Evolutionary conservation across 495 filamentous ascomycete genomes (phyloP).

Genomic region (Neurospora sp.): DNA sequence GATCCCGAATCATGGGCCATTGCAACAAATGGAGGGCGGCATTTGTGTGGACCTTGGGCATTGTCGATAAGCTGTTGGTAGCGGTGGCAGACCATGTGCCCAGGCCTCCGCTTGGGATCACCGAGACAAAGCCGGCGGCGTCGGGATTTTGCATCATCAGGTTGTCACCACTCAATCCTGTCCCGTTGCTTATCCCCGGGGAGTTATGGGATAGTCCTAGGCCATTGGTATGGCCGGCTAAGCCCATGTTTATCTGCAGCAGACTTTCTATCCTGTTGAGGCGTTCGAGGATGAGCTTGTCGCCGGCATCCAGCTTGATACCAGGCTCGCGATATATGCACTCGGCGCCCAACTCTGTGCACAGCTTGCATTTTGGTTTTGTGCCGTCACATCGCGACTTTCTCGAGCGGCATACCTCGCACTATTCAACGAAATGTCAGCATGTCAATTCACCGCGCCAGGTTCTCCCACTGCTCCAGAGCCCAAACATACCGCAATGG

Average conservation of each 20-base stretch:
- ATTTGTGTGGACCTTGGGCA: slow-evolving; percentile 76
- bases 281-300: slow-evolving; percentile 74
- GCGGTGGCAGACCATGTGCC: slow-evolving; percentile 58
- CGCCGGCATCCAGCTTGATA: slow-evolving; percentile 78
- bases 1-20: slow-evolving; percentile 68
- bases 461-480: not conserved
- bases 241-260: slow-evolving; percentile 53
- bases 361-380: slow-evolving; percentile 73
- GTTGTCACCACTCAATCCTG: slow-evolving; percentile 56
- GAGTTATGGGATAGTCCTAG: slow-evolving; percentile 43
- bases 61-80: slow-evolving; percentile 66
- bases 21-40: slow-evolving; percentile 68
- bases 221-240: slow-evolving; percentile 34
- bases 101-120: slow-evolving; percentile 55
- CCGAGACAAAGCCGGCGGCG: slow-evolving; percentile 39
- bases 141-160: slow-evolving; percentile 31
- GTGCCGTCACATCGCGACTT: slow-evolving; percentile 80
- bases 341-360: slow-evolving; percentile 70
- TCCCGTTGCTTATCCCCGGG: slow-evolving; percentile 61
- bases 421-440: slow-evolving; percentile 40
- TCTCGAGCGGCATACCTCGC: slow-evolving; percentile 74
- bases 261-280: slow-evolving; percentile 66
- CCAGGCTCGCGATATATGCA: slow-evolving; percentile 79
- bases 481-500: slow-evolving; percentile 53
- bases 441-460: slow-evolving; percentile 1